Conservation (phyloP, 2,329 filamentous ascomycete species). For the Aspergillus sp. region DNA sequence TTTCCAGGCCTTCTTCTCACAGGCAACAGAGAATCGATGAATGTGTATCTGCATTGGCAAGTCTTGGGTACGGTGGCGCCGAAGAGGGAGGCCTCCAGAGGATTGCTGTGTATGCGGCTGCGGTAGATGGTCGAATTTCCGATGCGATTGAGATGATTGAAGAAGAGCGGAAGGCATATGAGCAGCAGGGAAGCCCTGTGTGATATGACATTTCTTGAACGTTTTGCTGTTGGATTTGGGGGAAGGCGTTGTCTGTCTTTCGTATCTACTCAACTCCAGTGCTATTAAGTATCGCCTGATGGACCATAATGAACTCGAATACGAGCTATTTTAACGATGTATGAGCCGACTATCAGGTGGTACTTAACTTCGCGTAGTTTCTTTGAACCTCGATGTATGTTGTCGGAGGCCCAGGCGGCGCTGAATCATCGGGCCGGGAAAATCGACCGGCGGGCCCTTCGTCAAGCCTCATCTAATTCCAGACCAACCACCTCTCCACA, state of each 20-base stretch:
- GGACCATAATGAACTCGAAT: no score
- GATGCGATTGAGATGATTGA: conserved; percentile 52
- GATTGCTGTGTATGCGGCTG: conserved; percentile 44
- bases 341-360: no score
- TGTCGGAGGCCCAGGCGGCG: background rate
- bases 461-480: background rate
- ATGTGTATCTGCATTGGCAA: conserved; percentile 39
- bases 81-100: conserved; percentile 35
- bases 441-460: background rate
- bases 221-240: background rate
- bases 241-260: background rate
- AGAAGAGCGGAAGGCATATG: conserved; percentile 45
- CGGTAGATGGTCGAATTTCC: conserved; percentile 39
- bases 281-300: background rate
- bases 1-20: background rate
- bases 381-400: no score
- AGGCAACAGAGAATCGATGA: conserved; percentile 24
- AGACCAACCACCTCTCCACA: background rate
- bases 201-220: conserved; percentile 2
- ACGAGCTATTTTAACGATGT: no score
- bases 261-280: background rate
- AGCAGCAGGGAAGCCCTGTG: conserved; percentile 19
- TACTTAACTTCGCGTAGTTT: no score
- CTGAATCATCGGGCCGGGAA: conserved; percentile 12
- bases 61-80: conserved; percentile 40